Evolutionary conservation across 2,329 filamentous ascomycete genomes (phyloP).

Genomic region (Ophiocordyceps unilateralis): DNA sequence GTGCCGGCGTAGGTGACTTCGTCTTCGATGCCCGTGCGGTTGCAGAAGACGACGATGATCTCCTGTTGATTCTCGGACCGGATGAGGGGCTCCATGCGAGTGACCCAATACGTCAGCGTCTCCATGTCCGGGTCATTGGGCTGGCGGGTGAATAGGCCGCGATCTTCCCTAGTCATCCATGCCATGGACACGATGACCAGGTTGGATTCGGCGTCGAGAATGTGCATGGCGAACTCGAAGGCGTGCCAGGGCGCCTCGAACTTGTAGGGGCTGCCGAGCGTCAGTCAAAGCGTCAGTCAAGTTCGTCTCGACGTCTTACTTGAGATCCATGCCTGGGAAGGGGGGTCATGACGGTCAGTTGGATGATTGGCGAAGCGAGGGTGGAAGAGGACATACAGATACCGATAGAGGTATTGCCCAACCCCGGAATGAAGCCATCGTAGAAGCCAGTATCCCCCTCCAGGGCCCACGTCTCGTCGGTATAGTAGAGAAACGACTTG

Average conservation of each 20-base stretch:
- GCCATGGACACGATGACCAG: constrained; percentile 61
- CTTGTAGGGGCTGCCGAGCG: constrained; percentile 14
- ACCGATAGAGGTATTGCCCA: constrained; percentile 37
- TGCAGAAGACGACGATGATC: constrained; percentile 52
- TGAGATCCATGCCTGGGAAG: constrained; percentile 35
- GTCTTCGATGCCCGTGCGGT: constrained; percentile 50
- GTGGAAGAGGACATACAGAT: constrained; percentile 26
- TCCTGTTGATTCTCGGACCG: constrained; percentile 33
- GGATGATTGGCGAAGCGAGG: background rate
- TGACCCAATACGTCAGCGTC: constrained; percentile 60
- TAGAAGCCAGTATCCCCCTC: constrained; percentile 36
- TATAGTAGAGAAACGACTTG: constrained; percentile 41
- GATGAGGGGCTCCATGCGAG: constrained; percentile 49
- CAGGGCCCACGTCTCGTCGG: constrained; percentile 43
- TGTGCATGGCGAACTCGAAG: constrained; percentile 33
- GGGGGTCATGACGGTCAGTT: background rate
- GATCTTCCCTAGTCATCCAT: constrained; percentile 48
- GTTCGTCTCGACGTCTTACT: constrained; percentile 21
- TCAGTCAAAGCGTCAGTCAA: background rate
- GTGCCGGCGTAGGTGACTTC: constrained; percentile 56
- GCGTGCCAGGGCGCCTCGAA: constrained; percentile 20
- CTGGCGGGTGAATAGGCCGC: constrained; percentile 23
- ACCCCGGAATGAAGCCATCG: constrained; percentile 21
- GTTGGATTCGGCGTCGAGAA: constrained; percentile 36
- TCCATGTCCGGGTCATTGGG: constrained; percentile 51